Evolutionary conservation across 2,329 filamentous ascomycete genomes (phyloP), one percentile per base, ranked within the genome.

Genomic region (Hypoxylon sp.): DNA sequence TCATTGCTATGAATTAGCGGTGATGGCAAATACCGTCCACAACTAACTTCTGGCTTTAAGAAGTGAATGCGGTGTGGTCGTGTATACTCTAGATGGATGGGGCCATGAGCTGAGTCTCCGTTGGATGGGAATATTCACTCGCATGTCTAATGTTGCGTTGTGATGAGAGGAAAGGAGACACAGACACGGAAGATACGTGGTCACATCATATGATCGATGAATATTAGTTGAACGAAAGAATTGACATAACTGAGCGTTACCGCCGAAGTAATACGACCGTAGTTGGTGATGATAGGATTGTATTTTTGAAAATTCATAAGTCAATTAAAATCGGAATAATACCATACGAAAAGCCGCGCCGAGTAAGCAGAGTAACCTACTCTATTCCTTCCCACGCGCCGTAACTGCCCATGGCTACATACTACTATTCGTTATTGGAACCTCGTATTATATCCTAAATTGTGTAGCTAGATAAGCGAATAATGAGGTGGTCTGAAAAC

Each of bases 181-280:
- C 31, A 27, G 48, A 58, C 54, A 64, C 24, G 47, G 27, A 44
- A 57, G 44, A 53, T 31, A 64, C 44, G 35, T 42, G 62, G 57
- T 65, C 65, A 54, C 27, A 64, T 65, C 46, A 62, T 56, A 42
- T 42, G 46, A 59, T 61, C 61, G 39, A 66, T 44, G 58, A 65
- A 66, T 59, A 68, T 66, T 61, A 47, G 57, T 32, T 61, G 48
- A 62, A 70, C 52, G 64, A 67, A 47, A 66, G 56, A 67, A 68
- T 63, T 52, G 55, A 65, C 42, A 65, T 62, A 60, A 61, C 32
- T 31, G 35, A 67, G n/a, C 50, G 44, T 32, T 27, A 11, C n/a
- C 21, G n/a, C 24, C 3, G 2, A 44, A 24, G 44, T 21, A 10
- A n/a, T 58, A 37, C 39, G 10, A 24, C 17, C 13, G 21, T 47